Conservation (phyloP, 805 yeast species). For the Huiozyma naganishii region DNA sequence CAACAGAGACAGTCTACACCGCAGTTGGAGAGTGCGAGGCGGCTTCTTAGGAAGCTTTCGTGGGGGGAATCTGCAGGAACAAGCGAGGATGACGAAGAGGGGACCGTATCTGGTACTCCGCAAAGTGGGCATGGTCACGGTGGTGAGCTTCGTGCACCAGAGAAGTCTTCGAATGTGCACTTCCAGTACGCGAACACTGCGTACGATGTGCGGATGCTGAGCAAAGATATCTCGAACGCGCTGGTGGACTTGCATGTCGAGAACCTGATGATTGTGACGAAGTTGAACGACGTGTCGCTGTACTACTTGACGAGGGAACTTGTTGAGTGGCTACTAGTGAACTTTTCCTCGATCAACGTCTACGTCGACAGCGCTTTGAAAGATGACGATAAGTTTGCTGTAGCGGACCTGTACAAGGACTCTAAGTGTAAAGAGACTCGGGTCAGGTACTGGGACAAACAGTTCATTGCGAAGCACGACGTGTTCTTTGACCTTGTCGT, state of each 20-base stretch:
- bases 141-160: too few relatives aligned
- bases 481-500: slow-evolving; percentile 62
- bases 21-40: too few relatives aligned
- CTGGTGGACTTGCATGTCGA: slow-evolving; percentile 60
- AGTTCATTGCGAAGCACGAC: slow-evolving; percentile 34
- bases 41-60: too few relatives aligned
- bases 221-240: slow-evolving; percentile 60
- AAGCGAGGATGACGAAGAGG: too few relatives aligned
- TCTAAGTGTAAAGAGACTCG: slow-evolving; percentile 33
- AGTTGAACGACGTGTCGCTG: slow-evolving; percentile 74
- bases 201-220: slow-evolving; percentile 65
- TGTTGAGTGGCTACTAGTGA: slow-evolving; percentile 59
- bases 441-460: slow-evolving; percentile 59
- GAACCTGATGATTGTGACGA: slow-evolving; percentile 75
- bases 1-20: too few relatives aligned
- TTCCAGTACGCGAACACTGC: slow-evolving; percentile 73
- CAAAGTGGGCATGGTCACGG: too few relatives aligned
- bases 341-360: slow-evolving; percentile 35
- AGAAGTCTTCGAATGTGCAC: slow-evolving; percentile 29
- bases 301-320: slow-evolving; percentile 68
- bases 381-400: slow-evolving; percentile 52
- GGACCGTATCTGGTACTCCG: too few relatives aligned
- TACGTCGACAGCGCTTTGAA: slow-evolving; percentile 67
- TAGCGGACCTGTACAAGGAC: slow-evolving; percentile 38
- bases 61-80: too few relatives aligned